Evolutionary conservation across 2,329 filamentous ascomycete genomes (phyloP).

Genomic region (Botrytis medusae): DNA sequence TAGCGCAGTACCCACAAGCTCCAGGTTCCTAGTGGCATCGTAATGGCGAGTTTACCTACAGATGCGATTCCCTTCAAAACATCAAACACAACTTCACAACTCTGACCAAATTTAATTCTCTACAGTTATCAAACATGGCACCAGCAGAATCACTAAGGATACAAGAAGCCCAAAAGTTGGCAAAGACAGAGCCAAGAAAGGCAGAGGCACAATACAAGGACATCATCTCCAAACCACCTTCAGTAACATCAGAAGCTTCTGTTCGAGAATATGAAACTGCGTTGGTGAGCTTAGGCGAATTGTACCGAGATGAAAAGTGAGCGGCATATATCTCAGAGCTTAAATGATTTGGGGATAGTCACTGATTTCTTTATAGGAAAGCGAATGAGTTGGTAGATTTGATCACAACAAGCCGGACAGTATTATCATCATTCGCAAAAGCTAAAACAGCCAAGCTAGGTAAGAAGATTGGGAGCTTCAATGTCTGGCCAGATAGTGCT

Average conservation of each 20-base stretch:
- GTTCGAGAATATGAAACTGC: conserved; percentile 90
- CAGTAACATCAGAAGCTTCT: conserved; percentile 77
- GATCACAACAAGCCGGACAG: conserved; percentile 84
- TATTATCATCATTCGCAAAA: conserved; percentile 95
- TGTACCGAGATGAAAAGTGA: conserved; percentile 86
- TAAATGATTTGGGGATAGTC: conserved; percentile 19
- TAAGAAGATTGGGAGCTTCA: conserved; percentile 48
- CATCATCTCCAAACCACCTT: conserved; percentile 81
- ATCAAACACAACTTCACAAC: conserved; percentile 27
- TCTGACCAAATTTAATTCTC: conserved; percentile 22
- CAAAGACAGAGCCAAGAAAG: conserved; percentile 76
- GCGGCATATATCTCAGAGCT: conserved; percentile 34
- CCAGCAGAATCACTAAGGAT: conserved; percentile 64
- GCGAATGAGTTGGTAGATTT: conserved; percentile 83
- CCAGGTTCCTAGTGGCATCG: conserved; percentile 24
- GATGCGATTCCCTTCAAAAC: conserved; percentile 26
- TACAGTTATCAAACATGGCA: conserved; percentile 48
- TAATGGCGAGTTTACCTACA: conserved; percentile 25
- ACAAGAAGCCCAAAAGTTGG: conserved; percentile 83
- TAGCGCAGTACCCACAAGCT: conserved; percentile 32
- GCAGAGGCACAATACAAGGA: conserved; percentile 88
- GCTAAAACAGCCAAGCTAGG: conserved; percentile 98
- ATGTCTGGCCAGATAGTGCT: background rate
- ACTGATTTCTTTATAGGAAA: conserved; percentile 55
- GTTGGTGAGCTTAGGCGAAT: conserved; percentile 82